Base-by-base conservation (phyloP, 495 filamentous ascomycete species). In the Thozetella sp. region DNA sequence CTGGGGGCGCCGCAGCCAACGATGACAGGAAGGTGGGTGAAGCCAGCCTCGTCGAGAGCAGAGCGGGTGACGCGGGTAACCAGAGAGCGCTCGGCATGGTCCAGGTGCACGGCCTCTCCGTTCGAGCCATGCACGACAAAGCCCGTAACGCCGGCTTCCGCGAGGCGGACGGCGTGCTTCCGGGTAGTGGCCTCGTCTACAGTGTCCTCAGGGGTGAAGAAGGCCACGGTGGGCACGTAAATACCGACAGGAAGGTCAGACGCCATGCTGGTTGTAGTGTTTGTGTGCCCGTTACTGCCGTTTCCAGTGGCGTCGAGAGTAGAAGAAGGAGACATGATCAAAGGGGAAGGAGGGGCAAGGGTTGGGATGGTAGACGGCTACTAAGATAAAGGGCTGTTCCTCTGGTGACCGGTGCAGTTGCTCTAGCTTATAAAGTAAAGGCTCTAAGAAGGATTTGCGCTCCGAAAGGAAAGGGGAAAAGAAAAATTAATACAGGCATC, bases 1-100 rank as follows among this genome's bases (percentile, higher is more conserved):
- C 91, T 94, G 64, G 93, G 88, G 27, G 89, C 86, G 40, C 90
- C 90, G 67, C 89, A 93, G 26, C 93, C 94, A 27, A 93, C 93
- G 60, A 97, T 90, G 43, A 97, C 72, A 23, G 91, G 93, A 64
- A 92, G 71, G 59, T 85, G 73, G 71, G 83, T 90, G 22, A 91
- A 90, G 27, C 86, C 79, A 43, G 84, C 82, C 73, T 92, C 84
- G 37, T 74, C 68, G 30, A 96, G 82, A 51, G 91, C 88, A 53
- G 83, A 82, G 23, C 91, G 90, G 1, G 93, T 96, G 19, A 86
- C 81, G 53, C 82, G 76, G 23, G 91, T 95, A 58, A 96, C 83
- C 56, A 82, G 72, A 50, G 83, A 84, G 51, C 91, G 85, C 69
- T 94, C 91, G 19, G 83, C 74, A 30, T 86, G 86, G 51, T 88